Base-by-base conservation (phyloP, 1,139 yeast species). In the Saccharomyces hybrid region DNA sequence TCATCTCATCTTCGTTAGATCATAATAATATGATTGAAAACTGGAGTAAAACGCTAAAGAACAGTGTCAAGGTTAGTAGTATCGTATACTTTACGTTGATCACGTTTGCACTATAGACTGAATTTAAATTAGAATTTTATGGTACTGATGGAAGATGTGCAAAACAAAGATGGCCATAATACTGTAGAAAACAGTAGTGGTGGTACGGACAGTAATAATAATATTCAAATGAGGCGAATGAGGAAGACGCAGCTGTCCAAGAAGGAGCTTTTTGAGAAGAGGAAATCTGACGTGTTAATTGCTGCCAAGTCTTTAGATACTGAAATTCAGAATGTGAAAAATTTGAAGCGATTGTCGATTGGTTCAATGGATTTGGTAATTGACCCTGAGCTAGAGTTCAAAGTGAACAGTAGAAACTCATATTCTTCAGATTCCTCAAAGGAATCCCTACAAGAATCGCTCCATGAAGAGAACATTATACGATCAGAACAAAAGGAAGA, bases 231-330 rank as follows among this genome's bases (percentile, higher is more conserved):
- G 25, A 20, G 44, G 25, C 44, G 44, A 20, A 38, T 20, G 44
- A 38, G 44, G 44, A 38, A 38, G 25, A 38, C 44, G 11, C 44
- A 20, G n/a, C 26, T 38, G 25, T 38, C 44, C 25, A 38, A 38
- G n/a, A 38, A 16, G 44, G 25, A 38, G 11, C n/a, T 38, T 20
- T 13, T 38, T 31, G 62, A 66, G 31, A 67, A 68, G 51, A 58
- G 70, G 51, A 66, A 64, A 50, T 68, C 72, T 13, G 71, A 66
- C 47, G 70, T 69, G 9, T 53, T 69, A 47, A 66, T 67, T 34
- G 73, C 73, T 14, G 73, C 71, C 5, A 63, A 66, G 52, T 66
- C 72, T 1, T 50, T 69, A 54, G 71, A 69, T 56, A 57, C 63
- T 25, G 73, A 69, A 50, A 54, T 69, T 5, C 62, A 63, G 54